phyloP scores from a whole-genome alignment of 2,329 filamentous ascomycete species.

The Botrytis hyacinthi region DNA sequence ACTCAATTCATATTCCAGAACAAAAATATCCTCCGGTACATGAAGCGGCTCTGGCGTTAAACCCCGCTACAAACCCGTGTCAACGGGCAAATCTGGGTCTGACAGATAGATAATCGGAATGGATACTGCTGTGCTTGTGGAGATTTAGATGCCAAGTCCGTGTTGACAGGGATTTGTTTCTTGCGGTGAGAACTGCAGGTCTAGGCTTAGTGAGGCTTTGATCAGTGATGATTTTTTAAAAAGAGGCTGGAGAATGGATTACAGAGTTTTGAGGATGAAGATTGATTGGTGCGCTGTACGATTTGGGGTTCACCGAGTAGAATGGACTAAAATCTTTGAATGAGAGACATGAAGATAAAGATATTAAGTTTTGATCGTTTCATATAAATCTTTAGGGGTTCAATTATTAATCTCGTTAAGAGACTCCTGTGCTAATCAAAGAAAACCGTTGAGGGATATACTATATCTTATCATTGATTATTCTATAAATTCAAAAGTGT shows the following conservation, averaged over 20 bases:
- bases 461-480: slow-evolving; percentile 7
- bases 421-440: not conserved
- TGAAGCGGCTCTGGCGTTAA: not conserved
- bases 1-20: slow-evolving; percentile 5
- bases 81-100: not conserved
- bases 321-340: not conserved
- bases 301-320: slow-evolving; percentile 19
- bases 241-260: slow-evolving; percentile 15
- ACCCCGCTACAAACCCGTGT: slow-evolving; percentile 12
- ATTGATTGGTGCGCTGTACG: slow-evolving; percentile 13
- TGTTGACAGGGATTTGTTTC: not conserved
- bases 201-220: slow-evolving; percentile 12
- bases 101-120: slow-evolving; percentile 7
- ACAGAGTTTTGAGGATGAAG: not conserved
- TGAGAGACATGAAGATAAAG: not conserved
- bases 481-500: slow-evolving; percentile 21
- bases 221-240: not conserved
- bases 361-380: not conserved
- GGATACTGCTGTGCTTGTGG: not conserved
- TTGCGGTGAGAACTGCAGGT: slow-evolving; percentile 20
- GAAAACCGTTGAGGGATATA: not conserved
- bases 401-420: not conserved
- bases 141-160: not conserved
- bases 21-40: slow-evolving; percentile 3
- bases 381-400: not conserved